phyloP scores from a whole-genome alignment of 1,284 basidiomycete species.

The Ustilago crameri region DNA sequence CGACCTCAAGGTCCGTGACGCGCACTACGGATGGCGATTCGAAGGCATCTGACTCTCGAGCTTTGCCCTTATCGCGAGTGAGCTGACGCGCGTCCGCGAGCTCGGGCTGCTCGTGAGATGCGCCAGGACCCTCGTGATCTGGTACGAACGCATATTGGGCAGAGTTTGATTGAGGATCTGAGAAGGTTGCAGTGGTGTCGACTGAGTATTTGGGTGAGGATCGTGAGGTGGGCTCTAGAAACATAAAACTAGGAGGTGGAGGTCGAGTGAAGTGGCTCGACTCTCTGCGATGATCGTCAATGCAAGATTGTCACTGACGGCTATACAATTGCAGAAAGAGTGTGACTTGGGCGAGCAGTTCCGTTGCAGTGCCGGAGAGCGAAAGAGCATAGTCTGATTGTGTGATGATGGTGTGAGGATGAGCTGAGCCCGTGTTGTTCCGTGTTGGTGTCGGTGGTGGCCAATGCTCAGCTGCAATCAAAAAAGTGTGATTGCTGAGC shows the following conservation, averaged over 20 bases:
- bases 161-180: background rate
- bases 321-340: too few relatives aligned
- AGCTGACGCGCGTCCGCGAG: background rate
- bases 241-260: constrained; percentile 35
- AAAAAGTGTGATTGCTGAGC: background rate
- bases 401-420: background rate
- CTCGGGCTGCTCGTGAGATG: constrained; percentile 2
- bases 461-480: constrained; percentile 2
- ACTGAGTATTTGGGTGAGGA: constrained; percentile 9
- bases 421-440: background rate
- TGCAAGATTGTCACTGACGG: constrained; percentile 21
- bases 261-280: constrained; percentile 27
- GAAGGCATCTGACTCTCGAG: constrained; percentile 1
- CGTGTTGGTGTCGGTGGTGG: background rate
- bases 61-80: constrained; percentile 24
- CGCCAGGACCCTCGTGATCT: background rate
- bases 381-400: background rate
- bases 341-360: too few relatives aligned
- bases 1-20: constrained; percentile 19
- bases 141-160: constrained; percentile 16
- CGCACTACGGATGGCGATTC: constrained; percentile 32
- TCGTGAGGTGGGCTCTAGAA: constrained; percentile 25
- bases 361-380: background rate
- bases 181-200: background rate
- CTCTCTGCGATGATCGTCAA: constrained; percentile 13